These are phyloP conservation scores for Escovopsis sp. DNA, from an alignment of 2,329 filamentous ascomycete genomes.

Conservation along the genomic window DNA sequence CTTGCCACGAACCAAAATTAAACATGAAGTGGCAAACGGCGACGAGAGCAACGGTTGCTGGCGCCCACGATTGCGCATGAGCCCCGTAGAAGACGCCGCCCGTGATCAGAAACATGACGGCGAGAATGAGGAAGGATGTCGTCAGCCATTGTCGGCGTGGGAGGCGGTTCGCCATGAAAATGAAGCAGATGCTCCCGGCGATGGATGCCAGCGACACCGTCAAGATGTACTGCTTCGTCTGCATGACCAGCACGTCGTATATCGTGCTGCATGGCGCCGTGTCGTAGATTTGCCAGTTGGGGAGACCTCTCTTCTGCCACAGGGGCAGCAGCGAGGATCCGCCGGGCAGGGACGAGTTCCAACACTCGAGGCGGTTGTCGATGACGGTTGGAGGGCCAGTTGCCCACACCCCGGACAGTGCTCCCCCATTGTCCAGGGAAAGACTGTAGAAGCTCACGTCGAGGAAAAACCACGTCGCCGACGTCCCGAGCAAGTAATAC, in stretches of 20 bases:
- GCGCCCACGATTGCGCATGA: slow-evolving; percentile 24
- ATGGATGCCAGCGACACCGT: slow-evolving; percentile 38
- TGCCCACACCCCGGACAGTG: slow-evolving; percentile 24
- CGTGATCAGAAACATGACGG: slow-evolving; percentile 32
- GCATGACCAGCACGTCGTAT: slow-evolving; percentile 35
- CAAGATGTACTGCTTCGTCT: slow-evolving; percentile 37
- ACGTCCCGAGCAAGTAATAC: slow-evolving; percentile 25
- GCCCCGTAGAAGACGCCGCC: slow-evolving; percentile 36
- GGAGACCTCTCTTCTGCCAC: slow-evolving; percentile 26
- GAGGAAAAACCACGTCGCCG: slow-evolving; percentile 36
- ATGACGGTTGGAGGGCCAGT: slow-evolving; percentile 20
- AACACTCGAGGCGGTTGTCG: slow-evolving; percentile 27
- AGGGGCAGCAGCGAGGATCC: slow-evolving; percentile 29
- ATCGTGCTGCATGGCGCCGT: slow-evolving; percentile 36
- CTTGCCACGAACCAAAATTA: slow-evolving; percentile 32
- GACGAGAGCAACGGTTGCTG: slow-evolving; percentile 34
- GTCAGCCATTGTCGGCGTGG: slow-evolving; percentile 36
- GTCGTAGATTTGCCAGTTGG: slow-evolving; percentile 35
- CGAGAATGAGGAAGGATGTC: slow-evolving; percentile 31
- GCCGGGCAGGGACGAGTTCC: slow-evolving; percentile 28
- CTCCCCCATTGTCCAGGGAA: slow-evolving; percentile 28
- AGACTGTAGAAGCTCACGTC: slow-evolving; percentile 41
- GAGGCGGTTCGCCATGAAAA: slow-evolving; percentile 32
- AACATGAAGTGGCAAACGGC: slow-evolving; percentile 40
- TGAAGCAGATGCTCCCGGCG: slow-evolving; percentile 33